A percentile compares a stretch with the other conserved stretches of the same genome.
These are phyloP conservation scores for Cnidoscolus chayamansa DNA, from an alignment of 441 rosid species.

Conservation along the genomic window DNA sequence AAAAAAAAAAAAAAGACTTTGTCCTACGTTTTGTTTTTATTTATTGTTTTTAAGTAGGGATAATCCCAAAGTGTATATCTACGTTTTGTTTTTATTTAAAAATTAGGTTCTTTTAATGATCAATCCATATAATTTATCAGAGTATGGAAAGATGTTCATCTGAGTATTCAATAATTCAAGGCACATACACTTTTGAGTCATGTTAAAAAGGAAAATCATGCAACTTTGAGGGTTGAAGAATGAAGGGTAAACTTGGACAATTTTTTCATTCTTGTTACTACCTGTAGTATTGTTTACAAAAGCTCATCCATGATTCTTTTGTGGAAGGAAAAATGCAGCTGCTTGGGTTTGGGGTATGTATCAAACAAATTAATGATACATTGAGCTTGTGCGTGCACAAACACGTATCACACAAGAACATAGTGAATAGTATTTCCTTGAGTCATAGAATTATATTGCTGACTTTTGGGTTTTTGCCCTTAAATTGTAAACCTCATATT, in stretches of 20 bases:
- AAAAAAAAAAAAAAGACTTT: too few relatives aligned
- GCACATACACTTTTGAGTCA: not conserved
- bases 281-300: not conserved
- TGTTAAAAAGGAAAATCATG: not conserved
- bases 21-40: too few relatives aligned
- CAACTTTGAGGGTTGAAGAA: not conserved
- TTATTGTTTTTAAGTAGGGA: too few relatives aligned
- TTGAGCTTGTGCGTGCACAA: not conserved
- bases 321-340: not conserved
- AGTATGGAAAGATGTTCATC: not conserved
- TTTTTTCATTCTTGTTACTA: not conserved
- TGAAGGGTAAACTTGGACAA: not conserved
- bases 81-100: too few relatives aligned
- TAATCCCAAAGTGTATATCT: too few relatives aligned
- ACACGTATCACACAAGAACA: not conserved
- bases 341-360: not conserved
- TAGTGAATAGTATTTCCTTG: not conserved
- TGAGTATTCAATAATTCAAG: not conserved
- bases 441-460: not conserved
- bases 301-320: not conserved
- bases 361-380: not conserved
- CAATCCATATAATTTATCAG: not conserved
- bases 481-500: not conserved
- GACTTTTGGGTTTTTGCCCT: not conserved
- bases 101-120: not conserved